phyloP scores from a whole-genome alignment of 2,329 filamentous ascomycete species.

The Colletotrichum tropicicola region DNA sequence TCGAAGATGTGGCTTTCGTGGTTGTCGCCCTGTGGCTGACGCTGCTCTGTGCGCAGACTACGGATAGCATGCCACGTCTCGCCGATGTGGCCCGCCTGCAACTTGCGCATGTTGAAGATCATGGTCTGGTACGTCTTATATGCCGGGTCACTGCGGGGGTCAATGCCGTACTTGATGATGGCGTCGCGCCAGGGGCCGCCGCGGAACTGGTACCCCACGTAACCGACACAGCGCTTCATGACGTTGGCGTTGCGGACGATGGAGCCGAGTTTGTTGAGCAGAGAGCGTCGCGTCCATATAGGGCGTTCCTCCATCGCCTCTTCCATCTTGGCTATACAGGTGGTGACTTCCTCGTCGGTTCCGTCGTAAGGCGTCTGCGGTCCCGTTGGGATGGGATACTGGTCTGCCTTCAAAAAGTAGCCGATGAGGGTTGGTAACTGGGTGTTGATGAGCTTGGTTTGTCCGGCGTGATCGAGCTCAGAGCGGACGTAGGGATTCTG shows the following conservation, averaged over 20 bases:
- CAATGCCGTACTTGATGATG: conserved; percentile 84
- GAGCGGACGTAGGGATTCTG: conserved; percentile 83
- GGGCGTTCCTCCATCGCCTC: conserved; percentile 77
- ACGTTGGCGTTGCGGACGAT: conserved; percentile 61
- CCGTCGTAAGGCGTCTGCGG: conserved; percentile 69
- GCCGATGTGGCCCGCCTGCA: conserved; percentile 54
- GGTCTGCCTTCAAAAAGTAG: conserved; percentile 67
- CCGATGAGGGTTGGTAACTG: conserved; percentile 67
- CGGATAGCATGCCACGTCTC: conserved; percentile 60
- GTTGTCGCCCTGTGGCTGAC: conserved; percentile 50
- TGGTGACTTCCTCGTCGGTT: conserved; percentile 68
- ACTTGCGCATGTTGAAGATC: conserved; percentile 78
- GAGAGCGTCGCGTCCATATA: conserved; percentile 85
- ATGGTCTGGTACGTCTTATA: conserved; percentile 89
- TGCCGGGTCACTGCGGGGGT: conserved; percentile 80
- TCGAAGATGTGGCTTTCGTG: conserved; percentile 80
- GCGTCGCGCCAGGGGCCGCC: conserved; percentile 93
- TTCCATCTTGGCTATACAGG: conserved; percentile 71
- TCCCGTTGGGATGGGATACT: conserved; percentile 68
- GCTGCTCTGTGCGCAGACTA: conserved; percentile 42
- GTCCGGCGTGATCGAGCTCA: conserved; percentile 64
- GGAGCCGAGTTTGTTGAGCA: conserved; percentile 75
- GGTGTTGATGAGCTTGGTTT: conserved; percentile 62
- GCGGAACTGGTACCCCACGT: conserved; percentile 91
- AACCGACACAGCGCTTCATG: conserved; percentile 80